These are phyloP conservation scores for Clarkia xantiana DNA, from an alignment of 345 rosid species.

Conservation along the genomic window DNA sequence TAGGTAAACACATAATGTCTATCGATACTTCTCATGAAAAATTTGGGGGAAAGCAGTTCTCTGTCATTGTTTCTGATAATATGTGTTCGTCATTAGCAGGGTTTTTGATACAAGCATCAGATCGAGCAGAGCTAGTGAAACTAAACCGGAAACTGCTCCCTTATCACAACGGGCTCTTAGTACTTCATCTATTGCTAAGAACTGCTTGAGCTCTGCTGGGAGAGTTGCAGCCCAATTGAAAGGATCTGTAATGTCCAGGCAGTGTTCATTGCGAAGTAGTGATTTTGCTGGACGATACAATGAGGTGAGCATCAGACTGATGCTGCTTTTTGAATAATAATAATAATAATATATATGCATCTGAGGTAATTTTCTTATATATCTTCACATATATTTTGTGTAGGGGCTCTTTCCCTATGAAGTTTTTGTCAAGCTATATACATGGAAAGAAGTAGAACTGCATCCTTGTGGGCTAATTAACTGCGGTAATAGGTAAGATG, in stretches of 20 bases:
- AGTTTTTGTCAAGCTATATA: conserved; percentile 61
- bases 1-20: too few relatives aligned
- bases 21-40: too few relatives aligned
- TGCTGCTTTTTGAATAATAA: too few relatives aligned
- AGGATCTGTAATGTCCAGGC: conserved; percentile 41
- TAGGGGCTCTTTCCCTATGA: conserved; percentile 82
- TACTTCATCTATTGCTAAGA: too few relatives aligned
- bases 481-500: conserved; percentile 74
- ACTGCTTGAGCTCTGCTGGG: conserved; percentile 18
- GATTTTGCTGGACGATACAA: conserved; percentile 34
- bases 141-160: conserved; percentile 16
- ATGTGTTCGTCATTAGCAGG: background rate
- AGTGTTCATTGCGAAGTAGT: conserved; percentile 10
- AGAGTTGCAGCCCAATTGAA: conserved; percentile 58
- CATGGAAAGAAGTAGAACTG: conserved; percentile 48
- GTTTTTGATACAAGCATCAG: conserved; percentile 20
- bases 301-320: too few relatives aligned
- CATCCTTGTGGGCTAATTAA: conserved; percentile 81
- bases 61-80: too few relatives aligned
- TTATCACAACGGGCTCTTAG: conserved; percentile 8
- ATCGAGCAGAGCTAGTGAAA: conserved; percentile 20
- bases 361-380: too few relatives aligned
- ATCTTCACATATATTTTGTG: background rate
- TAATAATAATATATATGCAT: background rate
- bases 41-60: too few relatives aligned